Conservation (phyloP, 352 stramenopile species). For the Pythium graminicola region DNA sequence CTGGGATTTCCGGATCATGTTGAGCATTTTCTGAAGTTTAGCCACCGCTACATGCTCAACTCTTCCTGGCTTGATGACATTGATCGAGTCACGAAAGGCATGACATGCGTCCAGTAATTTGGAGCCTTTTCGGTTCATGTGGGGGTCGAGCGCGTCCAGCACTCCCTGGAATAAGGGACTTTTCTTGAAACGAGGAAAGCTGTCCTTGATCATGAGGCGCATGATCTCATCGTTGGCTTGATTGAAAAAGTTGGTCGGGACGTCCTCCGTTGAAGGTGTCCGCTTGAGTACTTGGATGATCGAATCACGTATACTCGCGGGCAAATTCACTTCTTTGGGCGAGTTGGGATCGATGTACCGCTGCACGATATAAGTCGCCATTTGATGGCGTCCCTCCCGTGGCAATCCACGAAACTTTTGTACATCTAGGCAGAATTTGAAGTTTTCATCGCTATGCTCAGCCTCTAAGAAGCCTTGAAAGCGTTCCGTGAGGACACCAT, state of each 20-base stretch:
- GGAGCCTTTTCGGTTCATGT: constrained; percentile 57
- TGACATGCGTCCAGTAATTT: constrained; percentile 60
- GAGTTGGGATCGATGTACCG: constrained; percentile 53
- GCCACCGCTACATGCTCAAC: constrained; percentile 44
- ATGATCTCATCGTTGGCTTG: constrained; percentile 67
- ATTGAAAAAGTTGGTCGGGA: constrained; percentile 46
- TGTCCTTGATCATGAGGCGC: constrained; percentile 75
- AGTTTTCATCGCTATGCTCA: constrained; percentile 79
- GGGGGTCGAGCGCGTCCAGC: constrained; percentile 53
- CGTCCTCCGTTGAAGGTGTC: constrained; percentile 18
- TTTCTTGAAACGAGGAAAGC: constrained; percentile 77
- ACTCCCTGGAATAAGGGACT: constrained; percentile 56
- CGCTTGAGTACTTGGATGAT: constrained; percentile 31
- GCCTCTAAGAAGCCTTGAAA: constrained; percentile 62
- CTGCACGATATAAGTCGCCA: constrained; percentile 39
- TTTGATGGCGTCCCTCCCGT: constrained; percentile 25
- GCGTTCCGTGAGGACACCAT: constrained; percentile 47
- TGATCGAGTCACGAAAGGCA: constrained; percentile 63
- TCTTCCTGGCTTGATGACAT: constrained; percentile 45
- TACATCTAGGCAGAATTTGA: constrained; percentile 63
- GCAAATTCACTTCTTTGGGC: constrained; percentile 69
- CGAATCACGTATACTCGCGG: constrained; percentile 45
- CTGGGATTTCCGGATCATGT: constrained; percentile 56
- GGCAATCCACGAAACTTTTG: constrained; percentile 37
- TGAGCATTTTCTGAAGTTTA: constrained; percentile 61